Evolutionary conservation across 495 filamentous ascomycete genomes (phyloP).

Genomic region (Tuber melanosporum): DNA sequence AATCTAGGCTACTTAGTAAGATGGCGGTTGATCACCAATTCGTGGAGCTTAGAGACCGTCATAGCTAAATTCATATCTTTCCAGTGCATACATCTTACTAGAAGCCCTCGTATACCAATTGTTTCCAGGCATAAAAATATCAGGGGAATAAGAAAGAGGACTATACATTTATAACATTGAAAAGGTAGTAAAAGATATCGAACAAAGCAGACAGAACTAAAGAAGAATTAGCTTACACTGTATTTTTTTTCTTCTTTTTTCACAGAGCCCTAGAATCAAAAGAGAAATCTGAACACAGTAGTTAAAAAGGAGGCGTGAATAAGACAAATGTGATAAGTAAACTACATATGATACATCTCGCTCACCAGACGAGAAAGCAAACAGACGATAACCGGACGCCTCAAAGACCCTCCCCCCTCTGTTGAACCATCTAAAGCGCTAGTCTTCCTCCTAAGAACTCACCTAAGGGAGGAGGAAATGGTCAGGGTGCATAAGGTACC

Average conservation of each 20-base stretch:
- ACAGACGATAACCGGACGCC: constrained; percentile 1
- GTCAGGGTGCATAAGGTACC: neutral
- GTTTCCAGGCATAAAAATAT: neutral
- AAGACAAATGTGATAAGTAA: neutral
- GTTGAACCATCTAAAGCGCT: neutral
- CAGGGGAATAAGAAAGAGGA: neutral
- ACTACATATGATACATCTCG: constrained; percentile 1
- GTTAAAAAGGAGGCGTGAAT: neutral
- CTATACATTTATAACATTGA: neutral
- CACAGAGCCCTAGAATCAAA: neutral
- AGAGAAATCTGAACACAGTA: neutral
- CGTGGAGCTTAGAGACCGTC: neutral
- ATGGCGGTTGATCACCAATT: neutral
- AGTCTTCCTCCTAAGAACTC: neutral
- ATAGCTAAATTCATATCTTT: neutral
- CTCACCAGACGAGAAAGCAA: neutral
- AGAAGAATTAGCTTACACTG: neutral
- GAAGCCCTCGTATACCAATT: neutral
- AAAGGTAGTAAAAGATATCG: neutral
- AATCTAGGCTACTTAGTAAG: neutral
- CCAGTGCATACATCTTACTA: neutral
- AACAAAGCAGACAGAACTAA: neutral
- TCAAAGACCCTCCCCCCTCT: neutral
- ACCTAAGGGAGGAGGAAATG: neutral
- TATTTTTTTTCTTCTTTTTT: neutral